phyloP scores from a whole-genome alignment of 1,284 basidiomycete genomes.

The Irpex sp. region DNA sequence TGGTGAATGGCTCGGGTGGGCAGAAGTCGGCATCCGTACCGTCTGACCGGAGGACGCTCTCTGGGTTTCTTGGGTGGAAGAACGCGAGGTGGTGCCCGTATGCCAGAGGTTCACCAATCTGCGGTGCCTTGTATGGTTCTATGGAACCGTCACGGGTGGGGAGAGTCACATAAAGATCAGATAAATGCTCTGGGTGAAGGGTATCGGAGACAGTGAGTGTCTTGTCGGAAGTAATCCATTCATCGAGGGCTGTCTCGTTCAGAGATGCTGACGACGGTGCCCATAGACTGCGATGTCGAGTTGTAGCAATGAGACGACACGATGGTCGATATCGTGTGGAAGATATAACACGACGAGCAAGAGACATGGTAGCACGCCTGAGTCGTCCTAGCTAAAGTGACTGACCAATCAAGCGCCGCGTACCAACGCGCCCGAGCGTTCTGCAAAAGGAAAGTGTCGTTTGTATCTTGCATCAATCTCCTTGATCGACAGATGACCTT shows the following conservation, averaged over 20 bases:
- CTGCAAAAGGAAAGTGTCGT: background rate
- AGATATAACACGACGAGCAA: background rate
- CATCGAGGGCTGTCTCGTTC: constrained; percentile 35
- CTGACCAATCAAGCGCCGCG: background rate
- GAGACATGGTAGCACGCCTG: background rate
- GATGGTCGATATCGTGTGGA: background rate
- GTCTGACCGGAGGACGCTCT: constrained; percentile 56
- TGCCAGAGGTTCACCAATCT: constrained; percentile 39
- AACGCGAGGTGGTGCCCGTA: constrained; percentile 73
- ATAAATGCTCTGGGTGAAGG: constrained; percentile 47
- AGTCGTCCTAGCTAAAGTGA: background rate
- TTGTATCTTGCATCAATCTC: background rate
- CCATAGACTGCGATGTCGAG: background rate
- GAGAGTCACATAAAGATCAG: constrained; percentile 63
- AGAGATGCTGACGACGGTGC: constrained; percentile 12
- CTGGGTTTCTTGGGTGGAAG: constrained; percentile 67
- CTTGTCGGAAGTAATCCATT: constrained; percentile 48
- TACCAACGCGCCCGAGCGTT: background rate
- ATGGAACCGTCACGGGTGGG: constrained; percentile 64
- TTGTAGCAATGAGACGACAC: background rate
- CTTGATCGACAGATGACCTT: background rate
- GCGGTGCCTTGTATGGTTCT: constrained; percentile 37
- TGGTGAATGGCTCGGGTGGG: constrained; percentile 70
- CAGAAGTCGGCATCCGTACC: constrained; percentile 71
- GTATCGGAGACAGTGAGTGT: constrained; percentile 39